Evolutionary conservation across 108 stramenopile species (phyloP).

Genomic region (Fragilaria radians): DNA sequence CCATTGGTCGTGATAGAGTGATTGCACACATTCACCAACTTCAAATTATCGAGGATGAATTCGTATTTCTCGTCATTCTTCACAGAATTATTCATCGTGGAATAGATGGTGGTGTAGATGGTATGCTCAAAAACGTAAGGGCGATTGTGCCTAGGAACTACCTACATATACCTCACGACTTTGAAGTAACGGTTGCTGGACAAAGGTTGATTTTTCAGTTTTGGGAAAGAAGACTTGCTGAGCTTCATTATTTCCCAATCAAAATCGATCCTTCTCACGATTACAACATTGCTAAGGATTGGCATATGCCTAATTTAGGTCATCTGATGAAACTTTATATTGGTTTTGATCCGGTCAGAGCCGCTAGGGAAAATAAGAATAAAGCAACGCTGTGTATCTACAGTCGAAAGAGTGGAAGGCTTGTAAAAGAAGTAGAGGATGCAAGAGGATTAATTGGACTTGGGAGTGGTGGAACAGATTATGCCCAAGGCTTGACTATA

Average conservation of each 20-base stretch:
- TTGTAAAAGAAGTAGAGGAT: constrained; percentile 42
- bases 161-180: constrained; percentile 34
- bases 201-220: constrained; percentile 20
- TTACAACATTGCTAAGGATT: constrained; percentile 12
- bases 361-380: not conserved
- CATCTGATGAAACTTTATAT: not conserved
- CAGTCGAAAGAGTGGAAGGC: constrained; percentile 45
- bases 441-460: constrained; percentile 29
- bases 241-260: constrained; percentile 39
- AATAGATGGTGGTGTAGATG: constrained; percentile 5
- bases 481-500: constrained; percentile 47
- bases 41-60: not conserved
- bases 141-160: constrained; percentile 35
- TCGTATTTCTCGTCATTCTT: constrained; percentile 29
- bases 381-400: constrained; percentile 24
- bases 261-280: constrained; percentile 14
- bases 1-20: constrained; percentile 29
- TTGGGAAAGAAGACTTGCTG: constrained; percentile 56
- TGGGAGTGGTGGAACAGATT: constrained; percentile 35
- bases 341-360: constrained; percentile 3
- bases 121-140: constrained; percentile 17
- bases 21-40: constrained; percentile 27
- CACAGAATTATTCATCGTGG: constrained; percentile 13
- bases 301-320: not conserved
- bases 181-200: constrained; percentile 29